Evolutionary conservation across 2,329 filamentous ascomycete genomes (phyloP).

Genomic region (Rutstroemia sp.): DNA sequence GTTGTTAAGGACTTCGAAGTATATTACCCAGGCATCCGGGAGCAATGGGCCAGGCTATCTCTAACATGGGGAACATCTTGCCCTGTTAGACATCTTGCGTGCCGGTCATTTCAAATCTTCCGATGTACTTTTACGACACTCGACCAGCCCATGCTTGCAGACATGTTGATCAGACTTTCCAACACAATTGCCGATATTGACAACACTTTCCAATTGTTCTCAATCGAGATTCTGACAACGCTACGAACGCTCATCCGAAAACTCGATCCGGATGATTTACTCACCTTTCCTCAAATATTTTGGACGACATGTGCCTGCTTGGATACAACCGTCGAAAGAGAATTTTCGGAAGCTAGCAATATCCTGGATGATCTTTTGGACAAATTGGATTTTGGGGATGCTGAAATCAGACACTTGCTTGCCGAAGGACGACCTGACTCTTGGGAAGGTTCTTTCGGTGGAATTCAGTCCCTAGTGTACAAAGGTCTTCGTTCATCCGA

Average conservation of each 20-base stretch:
- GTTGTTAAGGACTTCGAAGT: conserved; percentile 81
- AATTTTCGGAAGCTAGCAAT: conserved; percentile 83
- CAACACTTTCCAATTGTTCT: conserved; percentile 89
- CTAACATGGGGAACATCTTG: conserved; percentile 96
- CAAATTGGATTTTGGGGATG: conserved; percentile 73
- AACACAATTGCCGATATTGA: conserved; percentile 97
- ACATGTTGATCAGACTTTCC: conserved; percentile 91
- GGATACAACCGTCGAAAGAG: conserved; percentile 92
- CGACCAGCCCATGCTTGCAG: conserved; percentile 89
- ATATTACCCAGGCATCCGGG: conserved; percentile 77
- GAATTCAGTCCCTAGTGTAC: conserved; percentile 77
- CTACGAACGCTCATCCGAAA: conserved; percentile 86
- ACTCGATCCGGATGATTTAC: conserved; percentile 67
- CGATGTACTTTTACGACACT: conserved; percentile 85
- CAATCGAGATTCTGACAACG: conserved; percentile 95
- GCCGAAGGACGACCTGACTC: conserved; percentile 72
- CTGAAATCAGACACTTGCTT: conserved; percentile 61
- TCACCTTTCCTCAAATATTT: conserved; percentile 91
- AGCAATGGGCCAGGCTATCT: conserved; percentile 84
- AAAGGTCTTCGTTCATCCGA: conserved; percentile 85
- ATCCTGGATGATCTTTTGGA: conserved; percentile 84
- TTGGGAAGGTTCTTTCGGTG: conserved; percentile 87
- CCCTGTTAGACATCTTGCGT: conserved; percentile 88
- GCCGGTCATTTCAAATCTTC: conserved; percentile 95
- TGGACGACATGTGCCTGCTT: conserved; percentile 97